Evolutionary conservation across 2,329 filamentous ascomycete species (phyloP), one percentile per base, ranked within the genome.

Genomic region (Calonectria leucothoes): DNA sequence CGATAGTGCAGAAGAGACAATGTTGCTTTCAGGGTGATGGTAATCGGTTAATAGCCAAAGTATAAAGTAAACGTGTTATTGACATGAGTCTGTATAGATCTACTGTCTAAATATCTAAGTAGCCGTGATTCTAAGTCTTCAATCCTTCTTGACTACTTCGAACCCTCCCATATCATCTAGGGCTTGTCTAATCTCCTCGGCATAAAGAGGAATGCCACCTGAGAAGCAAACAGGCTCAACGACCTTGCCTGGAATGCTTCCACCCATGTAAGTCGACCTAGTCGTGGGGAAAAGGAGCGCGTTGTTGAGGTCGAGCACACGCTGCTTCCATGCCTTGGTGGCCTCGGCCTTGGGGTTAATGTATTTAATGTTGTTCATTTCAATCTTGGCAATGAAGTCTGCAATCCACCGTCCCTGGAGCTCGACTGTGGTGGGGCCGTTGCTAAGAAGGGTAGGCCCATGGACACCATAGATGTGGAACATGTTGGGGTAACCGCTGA

Each of bases 331-430:
- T 4, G 82, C 77, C 4, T 85, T 79, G 7, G 87, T 84, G 0
- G 87, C 86, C 42, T 89, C 87, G 0, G 74, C 49, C 45, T 84
- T 87, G 0, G 89, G 84, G 72, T 91, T 86, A 69, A 92, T 86
- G 67, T 87, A 88, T 75, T 86, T 87, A 78, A 91, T 83, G 1
- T 82, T 79, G 51, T 88, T 83, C 1, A 77, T 75, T 74, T 85
- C 81, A 75, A 91, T 88, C 79, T 89, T 86, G 37, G 84, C 81
- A 66, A 92, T 89, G 52, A 81, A 80, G 59, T 89, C 86, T 20
- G 85, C 83, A 68, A 92, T 88, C 89, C 89, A 92, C 0, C 88
- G 83, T 3, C 89, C 90, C 76, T 93, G 91, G 1, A 90, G 77
- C 74, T 91, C 89, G 7, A 89, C 86, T 1, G 84, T 86, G 0